Conservation (phyloP, 1,139 yeast genomes). For the Citeromyces hawaiiensis region DNA sequence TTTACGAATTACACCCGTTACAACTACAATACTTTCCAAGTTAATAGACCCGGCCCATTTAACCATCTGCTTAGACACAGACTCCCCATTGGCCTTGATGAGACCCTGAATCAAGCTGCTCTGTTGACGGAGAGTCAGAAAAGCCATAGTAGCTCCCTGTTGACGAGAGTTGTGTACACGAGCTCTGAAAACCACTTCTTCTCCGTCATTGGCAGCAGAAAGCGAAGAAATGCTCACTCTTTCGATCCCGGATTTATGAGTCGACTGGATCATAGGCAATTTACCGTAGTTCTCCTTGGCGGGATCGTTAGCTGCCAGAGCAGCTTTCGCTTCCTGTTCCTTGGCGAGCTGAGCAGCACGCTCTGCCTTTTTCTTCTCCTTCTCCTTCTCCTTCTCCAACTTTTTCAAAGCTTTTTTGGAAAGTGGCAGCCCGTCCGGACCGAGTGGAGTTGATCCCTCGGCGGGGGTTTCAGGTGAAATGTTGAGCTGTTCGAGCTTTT, state of each 20-base stretch:
- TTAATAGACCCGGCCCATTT: constrained; percentile 86
- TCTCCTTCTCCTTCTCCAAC: constrained; percentile 85
- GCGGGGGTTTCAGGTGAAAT: constrained; percentile 3
- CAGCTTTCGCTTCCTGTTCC: constrained; percentile 75
- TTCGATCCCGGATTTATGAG: constrained; percentile 42
- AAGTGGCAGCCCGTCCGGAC: constrained; percentile 77
- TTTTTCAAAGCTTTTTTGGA: constrained; percentile 94
- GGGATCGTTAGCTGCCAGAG: constrained; percentile 67
- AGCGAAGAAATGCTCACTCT: constrained; percentile 48
- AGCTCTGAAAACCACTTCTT: constrained; percentile 78
- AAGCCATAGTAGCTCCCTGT: constrained; percentile 92
- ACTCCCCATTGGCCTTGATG: constrained; percentile 51
- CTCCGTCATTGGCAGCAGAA: constrained; percentile 57
- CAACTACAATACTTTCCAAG: constrained; percentile 84
- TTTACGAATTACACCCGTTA: constrained; percentile 72
- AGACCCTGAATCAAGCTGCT: constrained; percentile 71
- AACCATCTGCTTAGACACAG: constrained; percentile 87
- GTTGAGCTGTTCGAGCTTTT: constrained; percentile 4
- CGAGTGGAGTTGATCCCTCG: constrained; percentile 12
- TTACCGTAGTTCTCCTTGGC: constrained; percentile 86
- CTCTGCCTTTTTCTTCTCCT: constrained; percentile 87
- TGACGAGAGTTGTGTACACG: constrained; percentile 88
- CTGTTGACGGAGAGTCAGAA: constrained; percentile 87
- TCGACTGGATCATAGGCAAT: constrained; percentile 74
- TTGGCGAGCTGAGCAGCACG: constrained; percentile 81